Percentiles rank a stretch among this genome's conserved stretches.
Conservation (phyloP, 345 rosid species). For the Lepidium africanum region DNA sequence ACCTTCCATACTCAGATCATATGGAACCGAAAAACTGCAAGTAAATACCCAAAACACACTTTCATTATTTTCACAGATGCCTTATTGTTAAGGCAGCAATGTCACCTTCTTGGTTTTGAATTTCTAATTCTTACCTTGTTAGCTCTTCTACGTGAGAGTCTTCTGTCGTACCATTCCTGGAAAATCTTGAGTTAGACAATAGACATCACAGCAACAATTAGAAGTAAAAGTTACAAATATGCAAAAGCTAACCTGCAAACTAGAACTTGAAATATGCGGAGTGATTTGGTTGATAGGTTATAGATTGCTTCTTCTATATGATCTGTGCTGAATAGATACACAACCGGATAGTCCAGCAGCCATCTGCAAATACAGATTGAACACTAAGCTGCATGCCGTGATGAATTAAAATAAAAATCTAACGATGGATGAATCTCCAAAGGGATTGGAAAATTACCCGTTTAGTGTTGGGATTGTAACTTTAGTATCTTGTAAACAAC, state of each 20-base stretch:
- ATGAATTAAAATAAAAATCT: background rate
- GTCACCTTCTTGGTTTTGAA: background rate
- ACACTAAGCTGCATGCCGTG: background rate
- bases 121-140: conserved; percentile 49
- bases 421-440: background rate
- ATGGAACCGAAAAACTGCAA: conserved; percentile 82
- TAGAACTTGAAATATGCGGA: conserved; percentile 59
- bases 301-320: conserved; percentile 68
- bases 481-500: conserved; percentile 58
- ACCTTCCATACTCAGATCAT: conserved; percentile 82
- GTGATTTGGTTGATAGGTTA: conserved; percentile 82
- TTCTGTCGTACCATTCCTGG: conserved; percentile 36
- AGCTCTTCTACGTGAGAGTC: conserved; percentile 53
- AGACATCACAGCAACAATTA: conserved; percentile 6
- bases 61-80: background rate
- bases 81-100: background rate
- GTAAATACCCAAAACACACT: background rate
- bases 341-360: conserved; percentile 90
- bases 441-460: conserved; percentile 44
- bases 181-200: conserved; percentile 13
- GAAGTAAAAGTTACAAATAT: background rate
- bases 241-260: conserved; percentile 46
- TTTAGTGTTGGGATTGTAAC: conserved; percentile 81
- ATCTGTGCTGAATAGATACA: conserved; percentile 79
- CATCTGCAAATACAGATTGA: conserved; percentile 45